phyloP scores from a whole-genome alignment of 768 basidiomycete species.

The Porphyrellus cyaneotinctus region DNA sequence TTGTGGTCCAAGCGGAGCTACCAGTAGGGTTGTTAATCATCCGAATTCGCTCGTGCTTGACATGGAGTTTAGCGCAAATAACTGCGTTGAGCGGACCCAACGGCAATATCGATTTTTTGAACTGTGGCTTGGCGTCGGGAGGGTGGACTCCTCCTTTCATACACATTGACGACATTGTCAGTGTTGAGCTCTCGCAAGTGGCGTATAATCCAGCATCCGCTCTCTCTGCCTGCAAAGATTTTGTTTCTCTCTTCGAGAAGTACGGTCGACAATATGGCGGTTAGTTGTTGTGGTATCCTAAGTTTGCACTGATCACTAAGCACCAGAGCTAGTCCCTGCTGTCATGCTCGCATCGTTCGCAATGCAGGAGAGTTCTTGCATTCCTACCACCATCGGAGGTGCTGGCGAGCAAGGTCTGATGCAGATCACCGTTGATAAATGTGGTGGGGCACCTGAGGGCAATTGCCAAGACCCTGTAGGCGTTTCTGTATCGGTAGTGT shows the following conservation, averaged over 20 bases:
- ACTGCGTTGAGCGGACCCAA: constrained; percentile 59
- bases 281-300: constrained; percentile 23
- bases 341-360: constrained; percentile 84
- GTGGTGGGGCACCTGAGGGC: constrained; percentile 47
- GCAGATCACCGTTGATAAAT: constrained; percentile 82
- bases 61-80: constrained; percentile 38
- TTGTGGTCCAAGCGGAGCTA: constrained; percentile 52
- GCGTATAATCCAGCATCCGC: constrained; percentile 47
- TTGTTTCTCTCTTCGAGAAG: constrained; percentile 53
- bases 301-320: not conserved
- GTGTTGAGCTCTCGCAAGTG: constrained; percentile 44
- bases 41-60: constrained; percentile 1
- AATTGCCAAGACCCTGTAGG: constrained; percentile 41
- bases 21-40: constrained; percentile 33
- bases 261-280: constrained; percentile 45
- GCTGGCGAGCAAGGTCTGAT: constrained; percentile 84
- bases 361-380: constrained; percentile 84
- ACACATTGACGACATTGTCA: constrained; percentile 46
- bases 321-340: constrained; percentile 47
- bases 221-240: constrained; percentile 56
- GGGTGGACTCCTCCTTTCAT: constrained; percentile 77
- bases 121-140: constrained; percentile 60
- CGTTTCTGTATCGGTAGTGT: not conserved
- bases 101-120: constrained; percentile 70
- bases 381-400: constrained; percentile 60